Percentiles rank a stretch among this genome's conserved stretches.
phyloP scores from a whole-genome alignment of 2,329 filamentous ascomycete species.

The Fusarium globosum region DNA sequence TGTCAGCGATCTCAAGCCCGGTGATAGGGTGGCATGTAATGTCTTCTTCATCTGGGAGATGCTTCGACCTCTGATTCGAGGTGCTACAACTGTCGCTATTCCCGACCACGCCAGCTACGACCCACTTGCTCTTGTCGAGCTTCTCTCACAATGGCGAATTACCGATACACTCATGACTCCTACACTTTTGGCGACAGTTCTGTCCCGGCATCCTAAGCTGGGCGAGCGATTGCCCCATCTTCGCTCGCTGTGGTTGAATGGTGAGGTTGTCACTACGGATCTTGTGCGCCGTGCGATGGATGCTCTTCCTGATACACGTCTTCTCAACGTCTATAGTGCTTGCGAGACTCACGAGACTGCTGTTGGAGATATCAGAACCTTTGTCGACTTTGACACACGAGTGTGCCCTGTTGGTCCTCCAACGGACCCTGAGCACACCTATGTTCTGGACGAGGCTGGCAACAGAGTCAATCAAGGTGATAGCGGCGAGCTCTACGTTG shows the following conservation, averaged over 20 bases:
- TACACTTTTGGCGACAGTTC: conserved; percentile 78
- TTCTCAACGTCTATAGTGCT: conserved; percentile 85
- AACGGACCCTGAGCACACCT: conserved; percentile 73
- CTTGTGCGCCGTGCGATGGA: conserved; percentile 75
- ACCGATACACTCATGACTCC: conserved; percentile 89
- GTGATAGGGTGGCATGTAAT: conserved; percentile 86
- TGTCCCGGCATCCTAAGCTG: conserved; percentile 75
- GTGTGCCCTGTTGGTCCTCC: conserved; percentile 81
- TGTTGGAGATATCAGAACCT: conserved; percentile 77
- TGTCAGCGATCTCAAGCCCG: conserved; percentile 74
- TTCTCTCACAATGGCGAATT: conserved; percentile 72
- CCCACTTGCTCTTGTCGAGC: conserved; percentile 76
- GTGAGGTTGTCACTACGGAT: conserved; percentile 84
- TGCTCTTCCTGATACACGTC: conserved; percentile 73
- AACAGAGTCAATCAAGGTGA: conserved; percentile 70
- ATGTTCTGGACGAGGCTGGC: conserved; percentile 77
- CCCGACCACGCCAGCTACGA: conserved; percentile 84
- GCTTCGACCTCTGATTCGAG: conserved; percentile 77
- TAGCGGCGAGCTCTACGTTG: conserved; percentile 79
- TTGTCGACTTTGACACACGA: conserved; percentile 69
- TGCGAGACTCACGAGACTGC: conserved; percentile 86
- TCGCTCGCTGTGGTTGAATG: conserved; percentile 81
- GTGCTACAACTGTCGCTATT: conserved; percentile 79
- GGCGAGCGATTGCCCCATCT: conserved; percentile 72
- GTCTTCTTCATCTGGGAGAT: conserved; percentile 92